phyloP scores from a whole-genome alignment of 805 yeast species.

The Tetrapisispora nanseiensis region DNA sequence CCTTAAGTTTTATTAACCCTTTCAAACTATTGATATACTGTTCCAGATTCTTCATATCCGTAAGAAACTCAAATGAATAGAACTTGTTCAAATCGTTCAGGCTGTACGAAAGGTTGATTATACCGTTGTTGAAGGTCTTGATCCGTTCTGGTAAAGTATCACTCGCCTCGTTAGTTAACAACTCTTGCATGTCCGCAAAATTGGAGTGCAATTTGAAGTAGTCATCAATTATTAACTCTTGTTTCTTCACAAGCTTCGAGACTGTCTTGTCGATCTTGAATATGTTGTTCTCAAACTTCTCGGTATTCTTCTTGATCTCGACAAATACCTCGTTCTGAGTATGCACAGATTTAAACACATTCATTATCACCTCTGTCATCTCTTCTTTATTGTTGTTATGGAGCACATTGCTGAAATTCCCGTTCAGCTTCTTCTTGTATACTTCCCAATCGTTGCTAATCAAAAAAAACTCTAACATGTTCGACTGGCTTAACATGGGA shows the following conservation, averaged over 20 bases:
- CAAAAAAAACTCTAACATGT: slow-evolving; percentile 35
- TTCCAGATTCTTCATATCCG: slow-evolving; percentile 77
- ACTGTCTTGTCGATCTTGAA: slow-evolving; percentile 70
- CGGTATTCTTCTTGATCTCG: slow-evolving; percentile 72
- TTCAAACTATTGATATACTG: slow-evolving; percentile 62
- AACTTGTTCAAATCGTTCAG: slow-evolving; percentile 36
- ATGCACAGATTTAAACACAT: slow-evolving; percentile 75
- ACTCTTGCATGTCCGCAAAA: slow-evolving; percentile 52
- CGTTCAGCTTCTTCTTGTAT: slow-evolving; percentile 21
- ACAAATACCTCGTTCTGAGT: slow-evolving; percentile 66
- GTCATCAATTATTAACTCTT: slow-evolving; percentile 64
- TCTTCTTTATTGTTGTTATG: slow-evolving; percentile 40
- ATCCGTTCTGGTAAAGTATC: slow-evolving; percentile 26
- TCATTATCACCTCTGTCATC: slow-evolving; percentile 84
- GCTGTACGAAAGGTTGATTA: slow-evolving; percentile 35
- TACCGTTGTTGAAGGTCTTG: slow-evolving; percentile 38
- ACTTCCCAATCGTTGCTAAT: slow-evolving; percentile 28
- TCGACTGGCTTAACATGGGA: slow-evolving; percentile 59
- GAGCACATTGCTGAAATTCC: slow-evolving; percentile 6
- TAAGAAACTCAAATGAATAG: slow-evolving; percentile 72
- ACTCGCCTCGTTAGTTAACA: slow-evolving; percentile 35
- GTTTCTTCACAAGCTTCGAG: slow-evolving; percentile 58
- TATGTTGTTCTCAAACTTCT: slow-evolving; percentile 77
- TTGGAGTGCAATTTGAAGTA: slow-evolving; percentile 63
- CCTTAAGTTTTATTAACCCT: slow-evolving; percentile 69